Conservation (phyloP, 2,329 filamentous ascomycete genomes). For the Pseudocercospora fuligena region DNA sequence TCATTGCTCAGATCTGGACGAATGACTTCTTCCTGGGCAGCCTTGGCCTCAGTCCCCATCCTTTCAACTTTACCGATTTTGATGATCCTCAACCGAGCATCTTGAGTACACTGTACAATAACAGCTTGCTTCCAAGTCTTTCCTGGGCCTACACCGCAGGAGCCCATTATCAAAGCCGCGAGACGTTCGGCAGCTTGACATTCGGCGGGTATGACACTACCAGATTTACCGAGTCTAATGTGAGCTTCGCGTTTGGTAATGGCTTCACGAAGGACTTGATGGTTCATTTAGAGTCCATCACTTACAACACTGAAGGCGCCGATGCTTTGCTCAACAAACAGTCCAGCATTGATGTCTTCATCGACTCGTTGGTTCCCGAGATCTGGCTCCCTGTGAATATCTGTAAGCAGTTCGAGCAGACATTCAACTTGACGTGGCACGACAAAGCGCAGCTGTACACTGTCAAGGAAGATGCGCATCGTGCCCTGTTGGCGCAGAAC, state of each 20-base stretch:
- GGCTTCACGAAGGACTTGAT: conserved; percentile 31
- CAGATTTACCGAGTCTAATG: conserved; percentile 38
- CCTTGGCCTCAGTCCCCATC: conserved; percentile 44
- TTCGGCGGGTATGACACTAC: conserved; percentile 47
- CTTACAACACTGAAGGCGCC: conserved; percentile 10
- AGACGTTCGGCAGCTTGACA: conserved; percentile 34
- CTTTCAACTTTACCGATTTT: conserved; percentile 47
- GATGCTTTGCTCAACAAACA: not conserved
- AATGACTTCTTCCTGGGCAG: conserved; percentile 43
- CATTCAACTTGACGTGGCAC: conserved; percentile 46
- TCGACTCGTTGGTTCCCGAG: conserved; percentile 46
- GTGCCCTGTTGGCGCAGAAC: conserved; percentile 41
- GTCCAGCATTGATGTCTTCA: conserved; percentile 20
- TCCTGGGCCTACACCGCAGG: conserved; percentile 50
- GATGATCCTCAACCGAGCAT: conserved; percentile 37
- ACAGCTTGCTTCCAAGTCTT: conserved; percentile 42
- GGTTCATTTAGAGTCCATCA: conserved; percentile 32
- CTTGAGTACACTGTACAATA: conserved; percentile 38
- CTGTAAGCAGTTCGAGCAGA: conserved; percentile 42
- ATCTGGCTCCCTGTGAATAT: conserved; percentile 47
- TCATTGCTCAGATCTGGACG: conserved; percentile 34
- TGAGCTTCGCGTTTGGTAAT: conserved; percentile 34
- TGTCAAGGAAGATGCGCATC: conserved; percentile 41
- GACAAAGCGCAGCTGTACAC: conserved; percentile 45
- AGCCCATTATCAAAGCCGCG: conserved; percentile 34